Evolutionary conservation across 805 yeast genomes (phyloP).

Genomic region (Metschnikowia shivogae): DNA sequence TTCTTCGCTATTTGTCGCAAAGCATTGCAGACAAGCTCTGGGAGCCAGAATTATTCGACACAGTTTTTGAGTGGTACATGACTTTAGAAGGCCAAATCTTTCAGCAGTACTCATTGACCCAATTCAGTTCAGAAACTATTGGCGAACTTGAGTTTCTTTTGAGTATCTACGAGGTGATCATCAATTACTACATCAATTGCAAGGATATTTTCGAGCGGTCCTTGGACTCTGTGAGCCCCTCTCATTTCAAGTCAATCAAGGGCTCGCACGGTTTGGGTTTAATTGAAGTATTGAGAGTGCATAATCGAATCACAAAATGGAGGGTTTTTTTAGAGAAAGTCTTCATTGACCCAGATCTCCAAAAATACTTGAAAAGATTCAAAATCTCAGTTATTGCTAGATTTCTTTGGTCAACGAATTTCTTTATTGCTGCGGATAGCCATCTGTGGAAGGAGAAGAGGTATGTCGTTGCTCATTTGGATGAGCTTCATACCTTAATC

Average conservation of each 20-base stretch:
- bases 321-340: not conserved
- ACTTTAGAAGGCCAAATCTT: constrained; percentile 26
- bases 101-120: constrained; percentile 4
- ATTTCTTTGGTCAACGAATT: constrained; percentile 31
- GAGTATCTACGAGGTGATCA: constrained; percentile 44
- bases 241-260: constrained; percentile 15
- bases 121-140: not conserved
- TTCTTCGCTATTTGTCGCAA: constrained; percentile 23
- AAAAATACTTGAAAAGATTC: not conserved
- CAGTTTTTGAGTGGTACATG: constrained; percentile 33
- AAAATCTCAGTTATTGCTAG: constrained; percentile 6
- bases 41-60: constrained; percentile 24
- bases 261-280: constrained; percentile 30
- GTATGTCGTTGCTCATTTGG: constrained; percentile 31
- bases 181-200: constrained; percentile 37
- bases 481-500: constrained; percentile 35
- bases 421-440: constrained; percentile 20
- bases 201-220: constrained; percentile 25
- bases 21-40: constrained; percentile 7
- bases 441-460: constrained; percentile 29
- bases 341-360: not conserved
- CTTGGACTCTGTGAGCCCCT: constrained; percentile 18
- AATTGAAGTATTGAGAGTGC: constrained; percentile 35
- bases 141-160: constrained; percentile 25
- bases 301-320: constrained; percentile 51